Evolutionary conservation across 1,139 yeast species (phyloP).

Genomic region (Candida sp.): DNA sequence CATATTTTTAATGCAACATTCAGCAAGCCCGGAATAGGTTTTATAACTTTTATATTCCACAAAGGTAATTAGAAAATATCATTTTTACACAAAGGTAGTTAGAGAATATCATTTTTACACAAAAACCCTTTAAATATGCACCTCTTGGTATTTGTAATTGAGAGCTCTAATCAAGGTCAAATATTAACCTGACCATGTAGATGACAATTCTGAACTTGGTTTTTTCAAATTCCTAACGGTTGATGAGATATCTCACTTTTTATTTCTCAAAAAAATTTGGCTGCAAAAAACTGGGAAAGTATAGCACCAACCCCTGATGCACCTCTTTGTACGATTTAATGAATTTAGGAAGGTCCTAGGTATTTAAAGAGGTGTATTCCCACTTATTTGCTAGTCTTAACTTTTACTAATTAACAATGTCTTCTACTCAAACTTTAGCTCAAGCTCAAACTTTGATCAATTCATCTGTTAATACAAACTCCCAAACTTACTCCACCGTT

Average conservation of each 20-base stretch:
- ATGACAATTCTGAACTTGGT: not conserved
- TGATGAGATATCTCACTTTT: too few species aligned
- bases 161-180: too few species aligned
- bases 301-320: not conserved
- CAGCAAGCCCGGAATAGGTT: too few species aligned
- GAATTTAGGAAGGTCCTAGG: not conserved
- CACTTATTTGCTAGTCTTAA: not conserved
- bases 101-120: too few species aligned
- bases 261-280: too few species aligned
- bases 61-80: too few species aligned
- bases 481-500: not conserved
- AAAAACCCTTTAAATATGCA: not conserved
- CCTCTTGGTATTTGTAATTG: too few species aligned
- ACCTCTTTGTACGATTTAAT: not conserved
- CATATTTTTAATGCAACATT: too few species aligned
- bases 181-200: not conserved
- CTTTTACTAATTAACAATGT: not conserved
- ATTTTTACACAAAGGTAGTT: too few species aligned
- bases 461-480: not conserved
- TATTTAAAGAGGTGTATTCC: not conserved
- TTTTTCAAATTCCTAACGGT: not conserved
- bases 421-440: not conserved
- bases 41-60: too few species aligned
- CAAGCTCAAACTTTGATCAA: not conserved
- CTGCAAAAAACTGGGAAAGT: not conserved